Evolutionary conservation across 192 early-diverging fungal species (phyloP).

Genomic region (Gorgonomyces haynaldii): DNA sequence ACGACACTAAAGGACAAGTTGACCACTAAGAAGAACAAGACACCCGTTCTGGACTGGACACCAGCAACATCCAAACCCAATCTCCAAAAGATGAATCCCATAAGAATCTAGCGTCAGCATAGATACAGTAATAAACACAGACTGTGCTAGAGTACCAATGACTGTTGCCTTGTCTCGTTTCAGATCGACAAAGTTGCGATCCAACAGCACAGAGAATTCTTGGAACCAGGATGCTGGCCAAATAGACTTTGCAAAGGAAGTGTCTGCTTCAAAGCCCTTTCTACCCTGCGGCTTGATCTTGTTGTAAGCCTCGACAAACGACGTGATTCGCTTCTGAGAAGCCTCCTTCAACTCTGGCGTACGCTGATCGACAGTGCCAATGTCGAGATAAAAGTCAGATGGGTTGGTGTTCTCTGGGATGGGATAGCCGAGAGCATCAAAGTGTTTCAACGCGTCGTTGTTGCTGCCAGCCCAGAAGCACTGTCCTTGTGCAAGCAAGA

Average conservation of each 20-base stretch:
- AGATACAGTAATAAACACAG: conserved; percentile 15
- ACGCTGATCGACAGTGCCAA: conserved; percentile 13
- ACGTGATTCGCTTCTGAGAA: conserved; percentile 10
- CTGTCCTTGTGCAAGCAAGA: conserved; percentile 28
- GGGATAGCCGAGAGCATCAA: conserved; percentile 21
- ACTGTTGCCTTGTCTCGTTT: conserved; percentile 6
- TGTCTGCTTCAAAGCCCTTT: too few species aligned
- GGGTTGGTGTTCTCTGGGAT: conserved; percentile 34
- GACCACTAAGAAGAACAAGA: conserved; percentile 50
- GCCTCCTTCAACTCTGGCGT: conserved; percentile 7
- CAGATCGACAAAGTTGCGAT: conserved; percentile 30
- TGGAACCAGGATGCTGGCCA: conserved; percentile 27
- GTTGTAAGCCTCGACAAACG: conserved; percentile 13
- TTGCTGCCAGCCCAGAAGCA: conserved; percentile 24
- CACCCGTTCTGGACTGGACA: conserved; percentile 49
- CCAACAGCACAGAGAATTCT: conserved; percentile 36
- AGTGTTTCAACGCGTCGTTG: conserved; percentile 23
- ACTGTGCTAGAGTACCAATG: conserved; percentile 9
- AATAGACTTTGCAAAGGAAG: neutral
- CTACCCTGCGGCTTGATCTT: neutral
- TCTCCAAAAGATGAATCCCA: conserved; percentile 48
- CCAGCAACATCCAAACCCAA: conserved; percentile 33
- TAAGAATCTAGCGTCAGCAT: conserved; percentile 30
- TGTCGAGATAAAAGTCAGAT: conserved; percentile 22
- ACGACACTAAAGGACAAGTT: conserved; percentile 44